These are phyloP conservation scores for maize (Zea mays) DNA, from an alignment of 176 grass and related monocot genomes.

Conservation along the genomic window DNA sequence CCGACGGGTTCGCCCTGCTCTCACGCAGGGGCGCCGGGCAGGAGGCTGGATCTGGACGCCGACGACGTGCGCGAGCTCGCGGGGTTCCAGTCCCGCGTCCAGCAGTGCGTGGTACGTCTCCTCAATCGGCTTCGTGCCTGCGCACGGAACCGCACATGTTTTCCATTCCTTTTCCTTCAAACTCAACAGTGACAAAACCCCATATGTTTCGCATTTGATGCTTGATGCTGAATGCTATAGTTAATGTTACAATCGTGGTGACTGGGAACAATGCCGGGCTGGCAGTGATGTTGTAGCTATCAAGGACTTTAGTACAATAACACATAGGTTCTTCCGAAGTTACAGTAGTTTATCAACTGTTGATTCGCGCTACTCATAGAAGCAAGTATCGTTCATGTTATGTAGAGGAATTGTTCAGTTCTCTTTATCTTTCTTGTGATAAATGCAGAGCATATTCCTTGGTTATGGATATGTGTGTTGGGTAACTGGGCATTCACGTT, in stretches of 20 bases:
- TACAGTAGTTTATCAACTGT: background rate
- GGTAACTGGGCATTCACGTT: background rate
- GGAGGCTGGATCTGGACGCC: conserved; percentile 53
- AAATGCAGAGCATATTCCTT: background rate
- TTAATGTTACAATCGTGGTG: background rate
- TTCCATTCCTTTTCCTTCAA: too few relatives aligned
- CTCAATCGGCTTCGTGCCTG: background rate
- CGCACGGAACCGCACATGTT: background rate
- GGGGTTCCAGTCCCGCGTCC: conserved; percentile 74
- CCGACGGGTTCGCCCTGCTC: background rate
- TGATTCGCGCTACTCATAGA: background rate
- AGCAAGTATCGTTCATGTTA: background rate
- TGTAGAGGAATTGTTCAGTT: background rate
- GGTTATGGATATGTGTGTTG: background rate
- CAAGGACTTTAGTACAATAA: too few relatives aligned
- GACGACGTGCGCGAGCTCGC: conserved; percentile 59
- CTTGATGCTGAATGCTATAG: background rate
- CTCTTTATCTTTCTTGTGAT: background rate
- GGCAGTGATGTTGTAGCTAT: background rate
- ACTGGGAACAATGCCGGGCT: background rate
- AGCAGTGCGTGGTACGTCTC: conserved; percentile 76
- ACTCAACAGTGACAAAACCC: background rate
- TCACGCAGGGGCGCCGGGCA: conserved; percentile 33
- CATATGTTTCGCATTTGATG: background rate
- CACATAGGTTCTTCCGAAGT: background rate